Conservation (phyloP, 257 asterid species). For the Anisodus tanguticus region DNA sequence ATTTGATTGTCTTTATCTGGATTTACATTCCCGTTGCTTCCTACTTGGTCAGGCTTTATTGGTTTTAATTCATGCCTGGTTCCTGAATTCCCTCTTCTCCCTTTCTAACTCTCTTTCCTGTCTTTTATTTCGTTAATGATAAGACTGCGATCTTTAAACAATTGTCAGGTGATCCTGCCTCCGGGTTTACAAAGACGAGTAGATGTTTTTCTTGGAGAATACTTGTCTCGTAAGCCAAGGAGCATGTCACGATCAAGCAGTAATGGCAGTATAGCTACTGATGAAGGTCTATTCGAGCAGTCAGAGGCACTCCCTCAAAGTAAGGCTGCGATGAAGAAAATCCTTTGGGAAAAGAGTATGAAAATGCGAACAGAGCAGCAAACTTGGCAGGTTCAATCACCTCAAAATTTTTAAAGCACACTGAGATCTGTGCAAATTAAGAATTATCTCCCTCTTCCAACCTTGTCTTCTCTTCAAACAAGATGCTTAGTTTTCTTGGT, state of each 20-base stretch:
- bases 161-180: slow-evolving; percentile 73
- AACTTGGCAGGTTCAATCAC: slow-evolving; percentile 82
- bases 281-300: slow-evolving; percentile 80
- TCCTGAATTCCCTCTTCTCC: slow-evolving; percentile 9
- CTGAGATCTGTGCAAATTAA: slow-evolving; percentile 8
- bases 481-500: neutral
- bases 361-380: slow-evolving; percentile 68
- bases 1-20: neutral
- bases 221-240: slow-evolving; percentile 65
- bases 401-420: slow-evolving; percentile 36
- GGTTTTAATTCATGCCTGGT: slow-evolving; percentile 3
- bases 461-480: neutral
- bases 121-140: slow-evolving; percentile 19
- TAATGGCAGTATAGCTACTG: slow-evolving; percentile 59
- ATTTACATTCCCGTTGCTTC: slow-evolving; percentile 28
- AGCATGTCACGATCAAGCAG: slow-evolving; percentile 63
- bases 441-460: slow-evolving; percentile 34
- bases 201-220: slow-evolving; percentile 55
- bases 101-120: neutral
- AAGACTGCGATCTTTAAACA: slow-evolving; percentile 16
- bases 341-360: slow-evolving; percentile 55
- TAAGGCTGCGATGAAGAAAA: slow-evolving; percentile 62
- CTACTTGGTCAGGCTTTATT: slow-evolving; percentile 6
- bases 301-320: slow-evolving; percentile 61
- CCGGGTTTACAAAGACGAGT: slow-evolving; percentile 70